phyloP scores from a whole-genome alignment of 2,329 filamentous ascomycete genomes.

The Phialophora macrospora region DNA sequence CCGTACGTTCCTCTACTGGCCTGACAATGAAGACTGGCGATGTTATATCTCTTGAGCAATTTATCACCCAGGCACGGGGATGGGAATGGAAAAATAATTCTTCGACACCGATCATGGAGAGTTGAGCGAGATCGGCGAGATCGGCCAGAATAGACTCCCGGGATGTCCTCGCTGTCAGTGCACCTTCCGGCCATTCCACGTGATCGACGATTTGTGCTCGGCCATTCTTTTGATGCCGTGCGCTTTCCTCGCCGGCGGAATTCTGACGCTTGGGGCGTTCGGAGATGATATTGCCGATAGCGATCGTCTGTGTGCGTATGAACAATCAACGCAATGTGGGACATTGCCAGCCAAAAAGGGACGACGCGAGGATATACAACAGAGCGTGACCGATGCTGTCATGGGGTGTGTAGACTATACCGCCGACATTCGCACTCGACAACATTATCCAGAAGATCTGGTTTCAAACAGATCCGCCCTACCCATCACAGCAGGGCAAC shows the following conservation, averaged over 20 bases:
- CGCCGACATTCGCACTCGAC: not conserved
- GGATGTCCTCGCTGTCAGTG: not conserved
- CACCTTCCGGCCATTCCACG: conserved; percentile 6
- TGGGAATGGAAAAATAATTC: conserved; percentile 14
- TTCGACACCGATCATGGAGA: conserved; percentile 6
- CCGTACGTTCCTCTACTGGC: not conserved
- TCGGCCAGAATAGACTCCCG: conserved; percentile 7
- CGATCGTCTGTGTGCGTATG: not conserved
- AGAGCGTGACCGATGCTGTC: not conserved
- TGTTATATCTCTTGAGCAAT: conserved; percentile 4
- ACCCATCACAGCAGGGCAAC: too few species aligned
- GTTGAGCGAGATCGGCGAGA: conserved; percentile 1
- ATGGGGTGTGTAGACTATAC: not conserved
- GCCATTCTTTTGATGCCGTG: conserved; percentile 29
- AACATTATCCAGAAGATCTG: not conserved
- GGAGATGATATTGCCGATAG: conserved; percentile 12
- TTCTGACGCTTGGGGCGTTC: not conserved
- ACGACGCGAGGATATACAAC: conserved; percentile 5
- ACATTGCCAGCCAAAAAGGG: not conserved
- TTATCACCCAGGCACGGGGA: not conserved
- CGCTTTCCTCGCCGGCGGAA: not conserved
- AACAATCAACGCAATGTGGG: conserved; percentile 2
- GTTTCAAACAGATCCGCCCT: not conserved
- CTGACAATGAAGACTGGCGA: not conserved
- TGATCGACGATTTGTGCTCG: conserved; percentile 13